These are phyloP conservation scores for Anacardium occidentale DNA, from an alignment of 345 rosid genomes.

Conservation along the genomic window DNA sequence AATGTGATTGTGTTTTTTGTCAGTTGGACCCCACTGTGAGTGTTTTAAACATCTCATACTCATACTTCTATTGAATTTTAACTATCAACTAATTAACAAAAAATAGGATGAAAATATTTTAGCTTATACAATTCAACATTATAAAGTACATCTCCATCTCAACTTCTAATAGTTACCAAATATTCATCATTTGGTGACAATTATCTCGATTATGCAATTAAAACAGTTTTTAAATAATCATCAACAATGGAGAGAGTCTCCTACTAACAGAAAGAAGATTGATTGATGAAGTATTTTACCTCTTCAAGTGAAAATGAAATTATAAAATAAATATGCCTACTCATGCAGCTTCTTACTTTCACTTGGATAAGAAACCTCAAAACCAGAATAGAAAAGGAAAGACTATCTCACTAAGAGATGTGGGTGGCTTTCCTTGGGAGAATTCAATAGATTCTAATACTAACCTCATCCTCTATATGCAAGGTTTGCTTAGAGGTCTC, in stretches of 20 bases:
- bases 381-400: neutral
- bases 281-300: conserved; percentile 1
- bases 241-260: conserved; percentile 95
- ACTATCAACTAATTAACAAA: too few relatives aligned
- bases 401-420: too few relatives aligned
- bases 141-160: neutral
- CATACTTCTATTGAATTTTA: too few relatives aligned
- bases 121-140: neutral
- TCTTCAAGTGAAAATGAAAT: neutral
- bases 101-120: neutral
- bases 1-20: too few relatives aligned
- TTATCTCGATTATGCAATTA: conserved; percentile 90
- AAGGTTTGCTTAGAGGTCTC: too few relatives aligned
- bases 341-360: neutral
- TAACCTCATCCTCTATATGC: too few relatives aligned
- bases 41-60: too few relatives aligned
- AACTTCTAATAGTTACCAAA: conserved; percentile 44
- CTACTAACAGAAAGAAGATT: conserved; percentile 37
- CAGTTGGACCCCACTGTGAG: too few relatives aligned
- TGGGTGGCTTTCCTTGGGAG: too few relatives aligned
- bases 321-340: neutral
- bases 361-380: neutral
- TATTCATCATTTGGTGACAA: conserved; percentile 72
- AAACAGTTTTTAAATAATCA: conserved; percentile 93
- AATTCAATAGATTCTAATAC: too few relatives aligned